A percentile compares a stretch with the other conserved stretches of the same genome.
Conservation (phyloP, 805 yeast species). For the Lachancea sp. region DNA sequence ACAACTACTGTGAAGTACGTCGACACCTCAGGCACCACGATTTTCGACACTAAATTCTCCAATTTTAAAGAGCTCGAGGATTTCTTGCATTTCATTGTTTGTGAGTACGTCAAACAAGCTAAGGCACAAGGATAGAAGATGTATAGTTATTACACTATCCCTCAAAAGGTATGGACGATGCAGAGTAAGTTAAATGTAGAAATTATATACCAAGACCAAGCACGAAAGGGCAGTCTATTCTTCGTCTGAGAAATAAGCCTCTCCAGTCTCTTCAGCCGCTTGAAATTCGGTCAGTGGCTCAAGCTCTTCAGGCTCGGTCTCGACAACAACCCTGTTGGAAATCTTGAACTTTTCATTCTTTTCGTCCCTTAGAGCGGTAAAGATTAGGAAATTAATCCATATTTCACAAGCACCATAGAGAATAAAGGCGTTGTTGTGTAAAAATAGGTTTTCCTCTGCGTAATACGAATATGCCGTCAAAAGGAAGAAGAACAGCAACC, state of each 20-base stretch:
- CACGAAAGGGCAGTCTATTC: background rate
- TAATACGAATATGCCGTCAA: slow-evolving; percentile 46
- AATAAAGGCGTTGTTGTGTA: slow-evolving; percentile 61
- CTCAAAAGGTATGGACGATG: background rate
- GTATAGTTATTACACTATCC: no score
- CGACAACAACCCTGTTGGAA: slow-evolving; percentile 15
- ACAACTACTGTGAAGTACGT: slow-evolving; percentile 20
- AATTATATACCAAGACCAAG: background rate
- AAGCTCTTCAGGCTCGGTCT: slow-evolving; percentile 9
- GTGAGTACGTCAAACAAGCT: slow-evolving; percentile 15
- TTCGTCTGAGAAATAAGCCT: slow-evolving; percentile 1
- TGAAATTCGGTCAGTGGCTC: slow-evolving; percentile 4
- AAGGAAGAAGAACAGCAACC: slow-evolving; percentile 45
- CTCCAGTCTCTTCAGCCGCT: slow-evolving; percentile 9
- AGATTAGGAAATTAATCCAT: slow-evolving; percentile 62
- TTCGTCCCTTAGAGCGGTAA: slow-evolving; percentile 59
- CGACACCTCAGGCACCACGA: slow-evolving; percentile 4
- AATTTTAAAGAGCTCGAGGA: slow-evolving; percentile 33
- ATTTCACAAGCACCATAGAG: slow-evolving; percentile 56
- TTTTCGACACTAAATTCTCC: slow-evolving; percentile 27
- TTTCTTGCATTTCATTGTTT: slow-evolving; percentile 29
- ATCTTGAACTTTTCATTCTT: slow-evolving; percentile 43
- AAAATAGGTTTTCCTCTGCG: slow-evolving; percentile 35
- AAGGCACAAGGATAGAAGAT: background rate
- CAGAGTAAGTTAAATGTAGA: background rate